Evolutionary conservation across 75 land plant species (phyloP).

Genomic region (Cunninghamia lanceolata): DNA sequence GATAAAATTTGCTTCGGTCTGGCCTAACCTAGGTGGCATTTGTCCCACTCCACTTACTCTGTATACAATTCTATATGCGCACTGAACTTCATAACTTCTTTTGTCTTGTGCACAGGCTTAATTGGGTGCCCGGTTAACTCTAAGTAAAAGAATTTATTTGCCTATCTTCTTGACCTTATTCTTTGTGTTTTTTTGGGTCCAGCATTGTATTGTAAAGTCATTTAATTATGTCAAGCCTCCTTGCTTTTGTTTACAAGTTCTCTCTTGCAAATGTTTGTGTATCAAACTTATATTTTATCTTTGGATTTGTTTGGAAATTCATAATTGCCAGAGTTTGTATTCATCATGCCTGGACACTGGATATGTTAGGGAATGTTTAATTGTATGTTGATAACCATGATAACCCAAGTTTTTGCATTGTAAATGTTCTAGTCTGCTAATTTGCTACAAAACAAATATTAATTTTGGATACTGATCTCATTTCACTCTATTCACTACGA

Average conservation of each 20-base stretch:
- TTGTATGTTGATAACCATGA: background rate
- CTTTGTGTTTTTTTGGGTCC: background rate
- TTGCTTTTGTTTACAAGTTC: background rate
- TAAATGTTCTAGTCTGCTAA: no score
- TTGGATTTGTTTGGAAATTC: background rate
- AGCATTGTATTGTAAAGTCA: background rate
- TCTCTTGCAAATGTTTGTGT: background rate
- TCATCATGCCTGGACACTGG: background rate
- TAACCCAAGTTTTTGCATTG: background rate
- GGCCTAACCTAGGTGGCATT: background rate
- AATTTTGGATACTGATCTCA: no score
- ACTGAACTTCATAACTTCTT: background rate
- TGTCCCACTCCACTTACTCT: background rate
- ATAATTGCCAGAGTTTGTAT: background rate
- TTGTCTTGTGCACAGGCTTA: background rate
- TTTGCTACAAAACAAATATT: no score
- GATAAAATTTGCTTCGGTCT: background rate
- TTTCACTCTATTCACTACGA: no score
- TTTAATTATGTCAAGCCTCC: background rate
- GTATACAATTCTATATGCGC: background rate
- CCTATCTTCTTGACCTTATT: background rate
- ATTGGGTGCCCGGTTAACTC: background rate
- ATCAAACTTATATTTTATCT: background rate
- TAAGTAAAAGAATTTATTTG: background rate
- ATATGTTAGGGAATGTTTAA: background rate